Conservation (phyloP, 345 rosid species). For the Eucalyptus sp. region DNA sequence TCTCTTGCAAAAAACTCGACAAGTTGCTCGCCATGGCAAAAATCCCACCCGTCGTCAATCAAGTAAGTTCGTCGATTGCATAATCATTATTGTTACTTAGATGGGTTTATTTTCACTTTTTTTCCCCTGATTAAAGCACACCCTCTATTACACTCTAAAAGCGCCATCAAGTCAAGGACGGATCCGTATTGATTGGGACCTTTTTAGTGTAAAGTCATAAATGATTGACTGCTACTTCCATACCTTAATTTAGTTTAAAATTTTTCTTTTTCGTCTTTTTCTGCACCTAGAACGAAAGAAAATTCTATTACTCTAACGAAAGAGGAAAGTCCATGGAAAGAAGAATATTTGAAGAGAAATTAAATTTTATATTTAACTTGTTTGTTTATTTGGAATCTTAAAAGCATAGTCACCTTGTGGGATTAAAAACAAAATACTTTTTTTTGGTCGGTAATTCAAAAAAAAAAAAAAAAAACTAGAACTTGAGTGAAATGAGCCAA, state of each 20-base stretch:
- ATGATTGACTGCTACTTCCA: background rate
- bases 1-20: conserved; percentile 3
- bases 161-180: background rate
- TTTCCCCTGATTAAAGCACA: background rate
- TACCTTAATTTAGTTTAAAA: background rate
- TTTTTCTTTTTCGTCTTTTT: background rate
- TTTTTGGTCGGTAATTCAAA: no score
- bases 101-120: background rate
- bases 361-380: background rate
- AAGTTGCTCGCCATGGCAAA: background rate
- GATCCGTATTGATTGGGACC: background rate
- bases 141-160: background rate
- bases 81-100: background rate
- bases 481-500: background rate
- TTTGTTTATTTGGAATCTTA: background rate
- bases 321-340: background rate
- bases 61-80: background rate
- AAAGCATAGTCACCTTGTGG: background rate
- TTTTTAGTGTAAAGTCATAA: background rate
- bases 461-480: no score
- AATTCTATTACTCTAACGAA: background rate
- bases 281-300: background rate
- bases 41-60: conserved; percentile 10
- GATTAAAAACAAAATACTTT: background rate
- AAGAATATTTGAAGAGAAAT: background rate